phyloP scores from a whole-genome alignment of 1,139 yeast genomes.

The Protomyces inouyei region DNA sequence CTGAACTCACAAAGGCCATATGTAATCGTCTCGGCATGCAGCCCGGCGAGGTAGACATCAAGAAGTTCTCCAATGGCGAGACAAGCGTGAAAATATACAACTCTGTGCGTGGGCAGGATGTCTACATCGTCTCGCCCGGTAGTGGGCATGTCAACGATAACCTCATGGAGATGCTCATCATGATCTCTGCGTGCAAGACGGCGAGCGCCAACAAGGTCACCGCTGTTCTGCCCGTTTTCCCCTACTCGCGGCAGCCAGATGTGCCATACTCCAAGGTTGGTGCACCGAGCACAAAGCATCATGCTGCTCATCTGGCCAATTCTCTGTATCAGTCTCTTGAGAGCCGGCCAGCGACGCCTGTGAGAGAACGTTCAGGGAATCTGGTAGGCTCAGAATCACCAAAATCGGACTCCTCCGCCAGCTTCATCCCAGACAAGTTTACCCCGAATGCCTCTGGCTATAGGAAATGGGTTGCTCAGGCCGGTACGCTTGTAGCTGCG shows the following conservation, averaged over 20 bases:
- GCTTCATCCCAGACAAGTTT: constrained; percentile 38
- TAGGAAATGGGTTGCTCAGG: constrained; percentile 92
- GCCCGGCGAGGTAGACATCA: constrained; percentile 53
- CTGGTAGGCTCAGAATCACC: background rate
- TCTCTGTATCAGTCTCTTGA: constrained; percentile 46
- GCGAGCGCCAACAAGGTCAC: constrained; percentile 95
- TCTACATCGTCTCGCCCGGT: constrained; percentile 87
- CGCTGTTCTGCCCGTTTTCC: constrained; percentile 91
- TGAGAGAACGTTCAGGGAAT: constrained; percentile 11
- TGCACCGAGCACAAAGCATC: constrained; percentile 47
- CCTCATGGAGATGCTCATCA: constrained; percentile 77
- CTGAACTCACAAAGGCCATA: constrained; percentile 56
- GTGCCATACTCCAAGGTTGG: constrained; percentile 73
- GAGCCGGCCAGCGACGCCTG: constrained; percentile 46
- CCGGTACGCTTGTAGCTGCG: constrained; percentile 76
- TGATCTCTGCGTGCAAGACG: constrained; percentile 91
- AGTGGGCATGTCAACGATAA: constrained; percentile 85
- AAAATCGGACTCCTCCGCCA: constrained; percentile 5
- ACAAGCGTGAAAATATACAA: constrained; percentile 91
- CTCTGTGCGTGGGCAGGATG: constrained; percentile 93
- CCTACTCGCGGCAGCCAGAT: constrained; percentile 96
- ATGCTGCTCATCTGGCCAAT: constrained; percentile 36
- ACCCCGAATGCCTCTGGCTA: constrained; percentile 52
- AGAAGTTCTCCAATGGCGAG: constrained; percentile 63
- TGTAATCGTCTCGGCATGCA: constrained; percentile 61